phyloP scores from a whole-genome alignment of 108 stramenopile species.

The Nannochloropsis gaditana region DNA sequence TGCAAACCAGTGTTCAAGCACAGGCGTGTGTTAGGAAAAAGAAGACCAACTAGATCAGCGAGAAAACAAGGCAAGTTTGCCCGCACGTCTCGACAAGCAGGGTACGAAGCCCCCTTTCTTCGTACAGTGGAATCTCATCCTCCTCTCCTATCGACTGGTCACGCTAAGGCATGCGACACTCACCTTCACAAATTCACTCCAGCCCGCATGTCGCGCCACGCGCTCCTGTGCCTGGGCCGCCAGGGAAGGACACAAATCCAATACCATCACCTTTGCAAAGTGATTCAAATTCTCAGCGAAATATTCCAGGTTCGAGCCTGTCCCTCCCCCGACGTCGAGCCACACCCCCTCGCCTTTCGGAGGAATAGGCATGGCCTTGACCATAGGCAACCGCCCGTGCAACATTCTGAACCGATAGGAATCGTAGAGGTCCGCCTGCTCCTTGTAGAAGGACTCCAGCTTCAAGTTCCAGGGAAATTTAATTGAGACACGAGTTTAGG shows the following conservation, averaged over 20 bases:
- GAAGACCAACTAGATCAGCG: too few relatives aligned
- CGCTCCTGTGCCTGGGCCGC: constrained; percentile 33
- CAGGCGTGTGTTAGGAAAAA: too few relatives aligned
- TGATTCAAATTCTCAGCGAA: constrained; percentile 27
- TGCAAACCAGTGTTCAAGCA: neutral
- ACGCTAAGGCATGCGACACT: neutral
- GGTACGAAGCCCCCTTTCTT: too few relatives aligned
- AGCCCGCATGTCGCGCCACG: constrained; percentile 21
- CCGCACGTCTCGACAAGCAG: too few relatives aligned
- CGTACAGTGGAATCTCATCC: too few relatives aligned
- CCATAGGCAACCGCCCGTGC: constrained; percentile 32
- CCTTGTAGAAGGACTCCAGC: constrained; percentile 23
- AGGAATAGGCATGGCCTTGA: constrained; percentile 26
- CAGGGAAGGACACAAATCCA: constrained; percentile 41
- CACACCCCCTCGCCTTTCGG: constrained; percentile 18
- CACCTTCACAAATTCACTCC: neutral
- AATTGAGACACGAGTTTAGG: too few relatives aligned
- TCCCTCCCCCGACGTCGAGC: constrained; percentile 45
- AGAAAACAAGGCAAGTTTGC: too few relatives aligned
- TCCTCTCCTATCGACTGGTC: too few relatives aligned
- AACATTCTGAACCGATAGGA: constrained; percentile 41
- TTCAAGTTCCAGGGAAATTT: neutral
- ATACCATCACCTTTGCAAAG: constrained; percentile 35
- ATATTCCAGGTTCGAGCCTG: constrained; percentile 45
- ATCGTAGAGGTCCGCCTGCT: constrained; percentile 40